Evolutionary conservation across 202 grass and related monocot species (phyloP), one percentile per base, ranked within the genome.

Genomic region (Panicum hallii): DNA sequence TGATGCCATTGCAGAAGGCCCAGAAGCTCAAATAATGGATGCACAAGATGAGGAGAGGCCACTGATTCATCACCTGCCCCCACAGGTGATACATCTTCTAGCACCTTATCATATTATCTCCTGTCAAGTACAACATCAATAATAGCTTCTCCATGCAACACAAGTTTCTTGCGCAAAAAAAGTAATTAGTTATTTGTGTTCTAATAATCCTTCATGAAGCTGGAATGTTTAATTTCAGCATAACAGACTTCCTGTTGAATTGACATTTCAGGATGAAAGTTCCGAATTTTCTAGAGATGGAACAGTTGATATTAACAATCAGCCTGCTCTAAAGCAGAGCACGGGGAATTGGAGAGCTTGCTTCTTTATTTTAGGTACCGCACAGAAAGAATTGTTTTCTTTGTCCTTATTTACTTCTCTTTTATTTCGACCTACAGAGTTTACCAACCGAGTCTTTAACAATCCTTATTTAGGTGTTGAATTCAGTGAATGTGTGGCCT

Each of bases 341-440:
- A 84, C 89, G 19, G 89, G 89, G 52, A 88, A 88, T 11, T 91
- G 85, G 89, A 88, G 15, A 41, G 89, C 89, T 30, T 91, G 89
- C 73, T 87, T 78, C 47, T 78, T 88, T 11, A 82, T 91, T 72
- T 45, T 91, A 66, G 71, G 82, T 75, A 71, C 16, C 17, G 5
- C 9, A 11, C 16, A 4, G 3, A 1, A 74, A 72, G 22, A 48
- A 28, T 71, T 1, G 3, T 46, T 50, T 16, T 19, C 14, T 19
- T 46, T 72, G 44, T 23, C 19, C 32, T 32, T 32, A 3, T 32
- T 11, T 70, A 19, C 0, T 20, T 17, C 3, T 1, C 3, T 10
- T 19, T 1, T 40, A 26, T 26, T 4, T 40, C 19, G 19, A 5
- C 9, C 41, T 6, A 68, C 2, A 26, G 11, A 70, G 0, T 0